Conservation (phyloP, 1,284 basidiomycete species). For the Ceratobasidium sp. region DNA sequence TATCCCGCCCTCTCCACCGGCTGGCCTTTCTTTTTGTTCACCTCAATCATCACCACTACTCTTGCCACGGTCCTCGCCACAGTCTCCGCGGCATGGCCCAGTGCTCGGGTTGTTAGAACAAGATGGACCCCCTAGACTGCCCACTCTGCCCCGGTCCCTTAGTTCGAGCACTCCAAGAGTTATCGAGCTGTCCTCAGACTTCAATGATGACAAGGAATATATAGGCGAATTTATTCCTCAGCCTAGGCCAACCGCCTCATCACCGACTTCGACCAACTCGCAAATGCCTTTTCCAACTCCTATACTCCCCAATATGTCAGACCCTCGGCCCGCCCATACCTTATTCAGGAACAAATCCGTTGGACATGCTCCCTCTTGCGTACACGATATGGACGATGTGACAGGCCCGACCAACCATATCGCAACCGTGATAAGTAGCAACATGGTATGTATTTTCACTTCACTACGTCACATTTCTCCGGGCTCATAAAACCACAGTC, state of each 20-base stretch:
- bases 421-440: neutral
- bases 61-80: neutral
- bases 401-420: neutral
- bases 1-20: no score
- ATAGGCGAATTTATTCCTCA: neutral
- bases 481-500: neutral
- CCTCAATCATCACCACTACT: neutral
- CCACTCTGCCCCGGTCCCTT: neutral
- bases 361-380: neutral
- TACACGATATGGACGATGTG: neutral
- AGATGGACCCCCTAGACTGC: neutral
- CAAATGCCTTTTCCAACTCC: neutral
- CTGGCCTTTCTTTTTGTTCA: no score
- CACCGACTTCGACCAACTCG: neutral
- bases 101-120: neutral
- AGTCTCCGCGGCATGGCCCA: neutral
- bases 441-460: neutral
- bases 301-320: neutral
- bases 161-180: neutral
- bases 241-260: neutral
- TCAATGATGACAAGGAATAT: neutral
- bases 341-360: conserved; percentile 4
- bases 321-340: neutral
- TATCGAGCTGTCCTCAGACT: neutral
- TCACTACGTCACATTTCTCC: neutral